phyloP scores from a whole-genome alignment of 2,329 filamentous ascomycete species.

The Alternaria rosae region DNA sequence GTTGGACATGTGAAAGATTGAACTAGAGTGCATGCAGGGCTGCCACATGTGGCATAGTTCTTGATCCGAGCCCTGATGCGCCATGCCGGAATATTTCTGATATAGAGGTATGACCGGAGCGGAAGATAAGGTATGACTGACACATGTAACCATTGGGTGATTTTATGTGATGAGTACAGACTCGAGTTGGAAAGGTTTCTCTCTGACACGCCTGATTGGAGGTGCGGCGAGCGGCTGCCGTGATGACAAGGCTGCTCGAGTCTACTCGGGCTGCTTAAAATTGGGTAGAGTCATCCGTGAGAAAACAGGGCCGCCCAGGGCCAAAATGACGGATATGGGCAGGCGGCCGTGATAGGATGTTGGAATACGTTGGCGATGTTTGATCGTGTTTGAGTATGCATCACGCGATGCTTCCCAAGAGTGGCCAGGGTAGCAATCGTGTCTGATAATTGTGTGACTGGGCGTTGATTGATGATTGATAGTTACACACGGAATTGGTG shows the following conservation, averaged over 20 bases:
- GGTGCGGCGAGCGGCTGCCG: neutral
- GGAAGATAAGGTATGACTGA: constrained; percentile 12
- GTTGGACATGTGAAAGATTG: neutral
- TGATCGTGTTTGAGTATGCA: neutral
- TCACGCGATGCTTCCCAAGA: neutral
- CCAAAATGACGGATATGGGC: neutral
- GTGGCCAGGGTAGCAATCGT: neutral
- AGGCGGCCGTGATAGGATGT: neutral
- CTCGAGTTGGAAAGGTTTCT: neutral
- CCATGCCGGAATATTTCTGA: constrained; percentile 7
- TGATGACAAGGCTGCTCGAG: neutral
- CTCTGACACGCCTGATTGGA: neutral
- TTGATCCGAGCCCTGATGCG: neutral
- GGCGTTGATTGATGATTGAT: neutral
- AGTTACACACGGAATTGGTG: constrained; percentile 12
- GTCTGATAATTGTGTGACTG: neutral
- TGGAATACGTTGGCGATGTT: neutral
- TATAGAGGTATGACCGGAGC: constrained; percentile 12
- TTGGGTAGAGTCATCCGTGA: neutral
- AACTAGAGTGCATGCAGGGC: neutral
- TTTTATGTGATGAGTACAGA: neutral
- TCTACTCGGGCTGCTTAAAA: neutral
- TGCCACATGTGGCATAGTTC: neutral
- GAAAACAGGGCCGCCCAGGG: neutral
- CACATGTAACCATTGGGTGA: neutral